Evolutionary conservation across 202 grass and related monocot genomes (phyloP), one percentile per base, ranked within the genome.

Genomic region (Cymbopogon flexuosus): DNA sequence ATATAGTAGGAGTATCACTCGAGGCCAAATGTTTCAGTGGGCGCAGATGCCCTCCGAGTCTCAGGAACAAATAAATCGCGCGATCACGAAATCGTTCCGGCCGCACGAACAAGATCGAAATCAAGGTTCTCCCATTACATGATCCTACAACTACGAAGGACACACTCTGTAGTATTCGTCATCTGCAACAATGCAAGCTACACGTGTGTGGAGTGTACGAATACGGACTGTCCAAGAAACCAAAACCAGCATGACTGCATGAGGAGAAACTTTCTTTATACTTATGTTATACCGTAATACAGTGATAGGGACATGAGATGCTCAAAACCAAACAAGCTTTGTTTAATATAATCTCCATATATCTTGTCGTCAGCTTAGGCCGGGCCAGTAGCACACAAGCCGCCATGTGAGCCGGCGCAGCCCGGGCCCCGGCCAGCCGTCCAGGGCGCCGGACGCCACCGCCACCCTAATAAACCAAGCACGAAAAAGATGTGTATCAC

Each of bases 401-500:
- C 12, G 27, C 79, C 85, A 73, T 79, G 75, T 83, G 80, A 72
- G 33, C 33, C 51, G 86, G 83, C 68, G 47, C 65, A 18, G 58
- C 56, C 33, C 19, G 14, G 63, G 60, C 63, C 46, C 57, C 59
- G 34, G 23, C 31, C 45, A 40, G 58, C 41, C 43, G 43, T 58
- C 75, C 75, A n/a, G 56, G 31, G 31, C 4, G 4, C 31, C 2
- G 31, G 54, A 58, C 63, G 33, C 41, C 43, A 65, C 29, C 15
- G 2, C 41, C 41, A 49, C 41, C 43, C 46, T 49, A 49, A 49
- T 49, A 49, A 49, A 49, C 79, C 59, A 80, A 89, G 81, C 76
- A 79, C 80, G 66, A 51, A 81, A 82, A 75, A 80, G 79, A 60
- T 84, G 80, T 84, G 80, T 46, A 54, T 80, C 85, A 77, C 75